Evolutionary conservation across 2,329 filamentous ascomycete genomes (phyloP).

Genomic region (Gnomoniopsis sp.): DNA sequence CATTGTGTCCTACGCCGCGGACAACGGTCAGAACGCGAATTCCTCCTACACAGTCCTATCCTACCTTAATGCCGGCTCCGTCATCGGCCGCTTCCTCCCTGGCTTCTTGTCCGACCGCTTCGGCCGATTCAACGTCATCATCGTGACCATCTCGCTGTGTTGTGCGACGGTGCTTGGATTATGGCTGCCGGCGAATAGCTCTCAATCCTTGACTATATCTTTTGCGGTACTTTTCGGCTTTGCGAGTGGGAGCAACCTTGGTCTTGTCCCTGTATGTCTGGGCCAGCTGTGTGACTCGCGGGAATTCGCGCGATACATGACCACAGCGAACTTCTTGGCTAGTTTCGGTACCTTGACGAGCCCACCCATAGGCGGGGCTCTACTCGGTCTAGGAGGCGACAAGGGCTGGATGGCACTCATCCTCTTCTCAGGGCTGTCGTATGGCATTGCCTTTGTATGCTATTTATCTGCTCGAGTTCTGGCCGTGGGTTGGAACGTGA

Average conservation of each 20-base stretch:
- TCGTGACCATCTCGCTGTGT: constrained; percentile 58
- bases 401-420: constrained; percentile 36
- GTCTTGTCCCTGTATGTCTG: constrained; percentile 74
- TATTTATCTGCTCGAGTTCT: constrained; percentile 31
- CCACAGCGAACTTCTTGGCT: constrained; percentile 75
- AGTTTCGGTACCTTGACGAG: constrained; percentile 62
- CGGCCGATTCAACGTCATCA: constrained; percentile 79
- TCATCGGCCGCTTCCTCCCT: constrained; percentile 72
- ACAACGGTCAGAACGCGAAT: constrained; percentile 53
- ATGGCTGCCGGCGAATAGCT: constrained; percentile 64
- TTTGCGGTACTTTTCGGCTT: constrained; percentile 77
- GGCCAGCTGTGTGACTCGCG: constrained; percentile 75
- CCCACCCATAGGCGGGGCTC: constrained; percentile 40
- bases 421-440: constrained; percentile 35
- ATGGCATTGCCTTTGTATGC: constrained; percentile 30
- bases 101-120: constrained; percentile 72
- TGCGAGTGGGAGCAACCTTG: constrained; percentile 74
- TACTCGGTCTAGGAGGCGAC: constrained; percentile 29
- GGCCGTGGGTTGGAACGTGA: constrained; percentile 33
- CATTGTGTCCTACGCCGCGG: constrained; percentile 67
- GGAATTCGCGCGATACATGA: constrained; percentile 79
- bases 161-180: constrained; percentile 58
- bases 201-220: constrained; percentile 56
- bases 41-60: constrained; percentile 75
- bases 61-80: constrained; percentile 75